Evolutionary conservation across 495 filamentous ascomycete genomes (phyloP).

Genomic region (Penicillium antarcticum): DNA sequence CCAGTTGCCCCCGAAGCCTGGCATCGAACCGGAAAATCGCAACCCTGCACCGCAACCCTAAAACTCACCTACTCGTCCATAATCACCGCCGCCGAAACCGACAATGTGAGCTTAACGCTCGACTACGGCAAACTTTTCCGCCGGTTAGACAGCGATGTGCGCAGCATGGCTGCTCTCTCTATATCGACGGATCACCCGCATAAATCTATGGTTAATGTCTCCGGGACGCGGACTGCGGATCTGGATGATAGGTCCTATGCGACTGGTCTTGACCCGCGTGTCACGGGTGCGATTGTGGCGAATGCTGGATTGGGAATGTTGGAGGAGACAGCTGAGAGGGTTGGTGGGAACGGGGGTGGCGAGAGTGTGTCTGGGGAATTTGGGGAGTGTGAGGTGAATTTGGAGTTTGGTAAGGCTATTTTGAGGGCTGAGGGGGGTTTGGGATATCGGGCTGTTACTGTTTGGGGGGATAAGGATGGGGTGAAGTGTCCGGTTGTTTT

Average conservation of each 20-base stretch:
- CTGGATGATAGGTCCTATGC: slow-evolving; percentile 20
- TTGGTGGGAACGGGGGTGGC: slow-evolving; percentile 16
- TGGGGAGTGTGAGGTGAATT: slow-evolving; percentile 37
- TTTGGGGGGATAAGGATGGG: slow-evolving; percentile 26
- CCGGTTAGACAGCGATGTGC: slow-evolving; percentile 38
- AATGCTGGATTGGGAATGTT: slow-evolving; percentile 36
- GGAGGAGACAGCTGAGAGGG: slow-evolving; percentile 37
- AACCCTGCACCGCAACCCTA: slow-evolving; percentile 43
- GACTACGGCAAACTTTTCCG: slow-evolving; percentile 50
- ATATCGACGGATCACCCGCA: slow-evolving; percentile 18
- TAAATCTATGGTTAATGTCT: slow-evolving; percentile 28
- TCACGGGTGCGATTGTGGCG: slow-evolving; percentile 38
- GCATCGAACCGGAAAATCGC: slow-evolving; percentile 41
- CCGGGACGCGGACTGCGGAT: slow-evolving; percentile 31
- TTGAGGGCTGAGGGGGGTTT: slow-evolving; percentile 41
- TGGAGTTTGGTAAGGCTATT: slow-evolving; percentile 42
- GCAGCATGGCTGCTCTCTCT: slow-evolving; percentile 24
- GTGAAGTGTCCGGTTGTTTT: slow-evolving; percentile 32
- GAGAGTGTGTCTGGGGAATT: slow-evolving; percentile 29
- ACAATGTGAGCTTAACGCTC: slow-evolving; percentile 44
- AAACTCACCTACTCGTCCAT: slow-evolving; percentile 45
- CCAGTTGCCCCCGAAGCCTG: slow-evolving; percentile 44
- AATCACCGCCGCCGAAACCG: slow-evolving; percentile 37
- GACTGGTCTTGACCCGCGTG: slow-evolving; percentile 34
- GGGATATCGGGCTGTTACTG: slow-evolving; percentile 38